A percentile compares a stretch with the other conserved stretches of the same genome.
Evolutionary conservation across 805 yeast species (phyloP).

Genomic region (Starmera amethionina): DNA sequence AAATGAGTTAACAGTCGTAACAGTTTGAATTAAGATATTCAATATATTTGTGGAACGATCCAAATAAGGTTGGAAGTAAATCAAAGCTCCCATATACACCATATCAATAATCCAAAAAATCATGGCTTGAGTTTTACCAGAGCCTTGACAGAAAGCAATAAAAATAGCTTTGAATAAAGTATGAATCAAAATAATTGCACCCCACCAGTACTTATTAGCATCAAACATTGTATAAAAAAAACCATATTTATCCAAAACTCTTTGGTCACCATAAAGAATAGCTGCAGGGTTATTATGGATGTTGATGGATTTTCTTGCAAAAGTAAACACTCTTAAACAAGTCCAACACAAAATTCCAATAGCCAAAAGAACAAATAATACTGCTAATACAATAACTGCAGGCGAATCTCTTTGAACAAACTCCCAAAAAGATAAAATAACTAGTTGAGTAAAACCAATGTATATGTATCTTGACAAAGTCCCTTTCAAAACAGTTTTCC

Average conservation of each 20-base stretch:
- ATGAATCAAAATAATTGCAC: slow-evolving; percentile 51
- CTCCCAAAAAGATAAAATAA: slow-evolving; percentile 80
- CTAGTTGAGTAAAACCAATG: slow-evolving; percentile 78
- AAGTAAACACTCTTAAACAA: slow-evolving; percentile 48
- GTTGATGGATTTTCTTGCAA: slow-evolving; percentile 53
- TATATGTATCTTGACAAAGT: slow-evolving; percentile 67
- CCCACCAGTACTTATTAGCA: slow-evolving; percentile 79
- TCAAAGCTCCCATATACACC: slow-evolving; percentile 53
- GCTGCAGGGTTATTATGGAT: slow-evolving; percentile 79
- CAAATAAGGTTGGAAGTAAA: slow-evolving; percentile 63
- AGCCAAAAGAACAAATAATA: slow-evolving; percentile 54
- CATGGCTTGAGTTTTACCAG: slow-evolving; percentile 76
- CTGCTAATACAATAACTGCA: slow-evolving; percentile 78
- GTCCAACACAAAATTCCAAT: slow-evolving; percentile 56
- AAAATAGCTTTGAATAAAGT: slow-evolving; percentile 59
- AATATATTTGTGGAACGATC: slow-evolving; percentile 75
- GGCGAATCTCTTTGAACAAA: slow-evolving; percentile 75
- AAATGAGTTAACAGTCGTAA: slow-evolving; percentile 70
- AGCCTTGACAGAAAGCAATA: slow-evolving; percentile 67
- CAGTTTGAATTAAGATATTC: slow-evolving; percentile 62
- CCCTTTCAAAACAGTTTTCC: slow-evolving; percentile 63
- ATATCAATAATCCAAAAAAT: slow-evolving; percentile 70
- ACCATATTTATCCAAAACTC: slow-evolving; percentile 70
- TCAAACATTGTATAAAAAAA: slow-evolving; percentile 84
- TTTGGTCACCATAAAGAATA: slow-evolving; percentile 68